A percentile compares a stretch with the other conserved stretches of the same genome.
Evolutionary conservation across 2,329 filamentous ascomycete species (phyloP).

Genomic region (Stagonosporopsis rhizophila): DNA sequence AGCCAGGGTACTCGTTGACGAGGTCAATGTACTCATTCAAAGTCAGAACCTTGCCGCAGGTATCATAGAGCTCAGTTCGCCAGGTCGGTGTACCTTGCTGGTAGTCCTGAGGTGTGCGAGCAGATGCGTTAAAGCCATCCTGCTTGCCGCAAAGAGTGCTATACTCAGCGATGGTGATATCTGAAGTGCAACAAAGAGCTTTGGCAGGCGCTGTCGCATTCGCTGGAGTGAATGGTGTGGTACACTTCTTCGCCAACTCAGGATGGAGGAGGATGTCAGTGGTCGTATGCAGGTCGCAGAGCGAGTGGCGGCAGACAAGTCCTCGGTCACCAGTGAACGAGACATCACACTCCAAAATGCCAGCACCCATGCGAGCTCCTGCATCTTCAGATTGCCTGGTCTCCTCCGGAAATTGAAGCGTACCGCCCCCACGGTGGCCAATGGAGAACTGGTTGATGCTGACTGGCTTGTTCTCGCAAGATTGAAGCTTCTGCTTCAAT

Average conservation of each 20-base stretch:
- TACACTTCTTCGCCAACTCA: constrained; percentile 70
- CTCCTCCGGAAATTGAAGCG: constrained; percentile 71
- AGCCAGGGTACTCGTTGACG: constrained; percentile 59
- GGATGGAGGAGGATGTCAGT: constrained; percentile 70
- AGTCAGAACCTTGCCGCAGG: constrained; percentile 64
- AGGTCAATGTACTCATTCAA: constrained; percentile 67
- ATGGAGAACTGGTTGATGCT: constrained; percentile 64
- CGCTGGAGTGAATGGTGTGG: constrained; percentile 66
- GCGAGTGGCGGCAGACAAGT: constrained; percentile 72
- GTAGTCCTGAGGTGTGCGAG: constrained; percentile 63
- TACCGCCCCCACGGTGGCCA: constrained; percentile 66
- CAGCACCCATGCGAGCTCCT: constrained; percentile 71
- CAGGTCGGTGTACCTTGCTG: constrained; percentile 63
- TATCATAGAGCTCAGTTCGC: constrained; percentile 69
- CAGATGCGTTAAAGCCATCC: constrained; percentile 65
- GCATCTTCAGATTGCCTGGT: constrained; percentile 66
- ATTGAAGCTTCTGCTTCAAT: constrained; percentile 66
- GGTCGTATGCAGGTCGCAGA: constrained; percentile 73
- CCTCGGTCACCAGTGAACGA: constrained; percentile 69
- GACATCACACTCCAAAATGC: constrained; percentile 72
- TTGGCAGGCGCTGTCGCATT: constrained; percentile 28
- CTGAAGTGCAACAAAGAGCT: constrained; percentile 28
- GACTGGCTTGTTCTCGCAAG: constrained; percentile 64
- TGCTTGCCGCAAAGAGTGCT: constrained; percentile 28
- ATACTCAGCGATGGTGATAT: constrained; percentile 29